Base-by-base conservation (phyloP, 345 rosid genomes). In the Carallia pectinifolia region DNA sequence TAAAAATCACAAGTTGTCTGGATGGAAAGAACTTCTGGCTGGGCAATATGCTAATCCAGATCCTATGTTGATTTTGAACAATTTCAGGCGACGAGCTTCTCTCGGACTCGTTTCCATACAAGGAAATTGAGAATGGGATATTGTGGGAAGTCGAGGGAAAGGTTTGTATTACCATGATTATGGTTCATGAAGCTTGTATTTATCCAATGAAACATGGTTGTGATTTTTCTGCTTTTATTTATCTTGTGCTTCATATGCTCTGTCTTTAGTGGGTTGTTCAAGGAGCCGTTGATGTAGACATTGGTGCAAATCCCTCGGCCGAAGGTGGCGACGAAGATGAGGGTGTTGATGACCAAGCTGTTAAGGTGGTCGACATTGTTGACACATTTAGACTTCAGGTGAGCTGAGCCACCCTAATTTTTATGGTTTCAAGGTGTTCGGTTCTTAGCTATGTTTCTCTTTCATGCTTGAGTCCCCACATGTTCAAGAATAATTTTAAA, bases 331-430 rank as follows among this genome's bases (percentile, higher is more conserved):
- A 66, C 7, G 98, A 82, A 0, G 99, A 89, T 9, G 99, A 96
- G 69, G 89, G 93, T 77, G 97, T 90, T 72, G 98, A 96, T 83
- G 97, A 96, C 76, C 82, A 85, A 67, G 66, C 76, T 44, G 82
- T 67, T 40, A 96, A 92, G 87, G 97, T 92, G 58, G 97, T 96
- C n/a, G 98, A 96, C 87, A 90, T 96, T 44, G 96, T 90, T 0
- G 97, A 92, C 88, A 96, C 98, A 58, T 96, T 96, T 72, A 90
- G 99, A 82, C 99, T 96, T 33, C 99, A 96, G 97, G 98, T 93
- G 68, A 5, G 77, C 71, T 38, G 17, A 13, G 5, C 44, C 8
- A 38, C 36, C 36, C 4, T 44, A 44, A 6, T 37, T 36, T 4
- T 40, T 4, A 59, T 16, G 12, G 30, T 27, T 59, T 40, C 17